These are phyloP conservation scores for Pelargonium exstipulatum DNA, from an alignment of 441 rosid genomes.

Conservation along the genomic window DNA sequence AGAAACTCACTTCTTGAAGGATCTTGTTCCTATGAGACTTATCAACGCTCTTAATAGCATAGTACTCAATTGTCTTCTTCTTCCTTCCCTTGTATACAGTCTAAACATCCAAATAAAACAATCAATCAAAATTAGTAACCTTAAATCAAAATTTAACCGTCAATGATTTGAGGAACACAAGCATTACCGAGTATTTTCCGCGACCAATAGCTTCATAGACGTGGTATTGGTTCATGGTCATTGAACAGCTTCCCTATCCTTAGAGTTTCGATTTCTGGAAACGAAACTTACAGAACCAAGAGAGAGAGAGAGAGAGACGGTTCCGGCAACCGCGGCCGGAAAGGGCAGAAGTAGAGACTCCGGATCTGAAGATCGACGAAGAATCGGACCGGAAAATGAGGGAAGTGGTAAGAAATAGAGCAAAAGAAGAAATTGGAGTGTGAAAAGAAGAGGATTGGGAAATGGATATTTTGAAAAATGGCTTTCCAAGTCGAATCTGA, in stretches of 20 bases:
- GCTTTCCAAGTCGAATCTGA: too few relatives aligned
- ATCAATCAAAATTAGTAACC: background rate
- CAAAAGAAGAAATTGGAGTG: background rate
- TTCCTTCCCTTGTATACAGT: slow-evolving; percentile 90
- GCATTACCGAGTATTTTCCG: slow-evolving; percentile 85
- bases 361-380: background rate
- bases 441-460: background rate
- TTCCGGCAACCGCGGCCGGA: background rate
- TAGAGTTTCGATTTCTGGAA: slow-evolving; percentile 24
- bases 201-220: slow-evolving; percentile 94
- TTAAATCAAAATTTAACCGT: background rate
- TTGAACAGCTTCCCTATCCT: slow-evolving; percentile 5
- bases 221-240: slow-evolving; percentile 81
- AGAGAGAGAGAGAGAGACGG: background rate
- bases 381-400: background rate
- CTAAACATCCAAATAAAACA: slow-evolving; percentile 28
- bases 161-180: background rate
- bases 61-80: slow-evolving; percentile 96
- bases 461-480: background rate
- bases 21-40: slow-evolving; percentile 86
- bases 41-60: slow-evolving; percentile 87
- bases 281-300: background rate
- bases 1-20: slow-evolving; percentile 74
- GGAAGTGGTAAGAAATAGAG: background rate
- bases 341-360: background rate